Evolutionary conservation across 805 yeast genomes (phyloP).

Genomic region (Metschnikowia kofuensis): DNA sequence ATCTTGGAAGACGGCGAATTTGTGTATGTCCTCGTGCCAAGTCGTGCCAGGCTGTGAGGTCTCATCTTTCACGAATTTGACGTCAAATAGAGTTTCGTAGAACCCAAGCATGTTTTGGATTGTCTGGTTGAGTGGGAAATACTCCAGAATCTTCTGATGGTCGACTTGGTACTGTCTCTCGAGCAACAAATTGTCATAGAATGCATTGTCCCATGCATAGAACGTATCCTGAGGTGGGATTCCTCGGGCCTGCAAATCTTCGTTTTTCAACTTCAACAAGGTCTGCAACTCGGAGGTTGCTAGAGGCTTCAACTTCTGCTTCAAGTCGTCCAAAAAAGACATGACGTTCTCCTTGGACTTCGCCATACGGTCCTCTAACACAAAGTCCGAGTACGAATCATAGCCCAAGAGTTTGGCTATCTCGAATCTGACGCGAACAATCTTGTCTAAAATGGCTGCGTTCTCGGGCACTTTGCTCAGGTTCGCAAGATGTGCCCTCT

Average conservation of each 20-base stretch:
- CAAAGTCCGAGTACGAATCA: slow-evolving; percentile 63
- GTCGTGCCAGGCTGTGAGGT: slow-evolving; percentile 39
- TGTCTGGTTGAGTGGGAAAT: slow-evolving; percentile 71
- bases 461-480: slow-evolving; percentile 64
- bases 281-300: slow-evolving; percentile 53
- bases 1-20: slow-evolving; percentile 70
- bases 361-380: slow-evolving; percentile 80
- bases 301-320: slow-evolving; percentile 53
- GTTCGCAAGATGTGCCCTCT: slow-evolving; percentile 46
- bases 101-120: slow-evolving; percentile 66
- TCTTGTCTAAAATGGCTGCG: slow-evolving; percentile 55
- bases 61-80: slow-evolving; percentile 58
- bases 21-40: slow-evolving; percentile 81
- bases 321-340: slow-evolving; percentile 61
- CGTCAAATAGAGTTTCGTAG: slow-evolving; percentile 66
- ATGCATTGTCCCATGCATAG: slow-evolving; percentile 75
- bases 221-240: slow-evolving; percentile 34
- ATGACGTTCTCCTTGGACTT: slow-evolving; percentile 60
- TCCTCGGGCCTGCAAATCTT: slow-evolving; percentile 47
- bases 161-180: slow-evolving; percentile 72
- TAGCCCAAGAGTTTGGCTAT: slow-evolving; percentile 67
- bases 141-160: slow-evolving; percentile 67
- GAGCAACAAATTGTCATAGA: slow-evolving; percentile 60
- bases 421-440: slow-evolving; percentile 59
- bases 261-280: slow-evolving; percentile 50